Base-by-base conservation (phyloP, 2,329 filamentous ascomycete species). In the Fusarium foetens region DNA sequence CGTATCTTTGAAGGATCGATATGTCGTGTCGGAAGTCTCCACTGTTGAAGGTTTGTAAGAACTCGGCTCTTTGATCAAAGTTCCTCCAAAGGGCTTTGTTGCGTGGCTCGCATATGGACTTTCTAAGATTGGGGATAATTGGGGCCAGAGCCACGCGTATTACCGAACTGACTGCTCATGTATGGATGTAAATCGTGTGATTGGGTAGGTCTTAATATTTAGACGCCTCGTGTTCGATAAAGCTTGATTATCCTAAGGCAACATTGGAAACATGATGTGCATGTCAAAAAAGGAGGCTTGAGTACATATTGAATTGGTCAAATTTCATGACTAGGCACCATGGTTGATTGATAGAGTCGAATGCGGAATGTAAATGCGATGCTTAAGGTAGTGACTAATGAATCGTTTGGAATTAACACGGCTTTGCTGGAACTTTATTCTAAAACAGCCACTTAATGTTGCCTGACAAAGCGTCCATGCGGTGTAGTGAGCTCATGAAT, bases 281-380 rank as follows among this genome's bases (percentile, higher is more conserved):
- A 14, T 1, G 0, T 14, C 6, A 6, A 8, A 33, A 4, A 33
- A 14, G 4, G 12, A 1, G 6, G 4, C 4, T 14, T 14, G 6
- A 14, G 12, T 35, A 3, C 2, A 1, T 2, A 14, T 2, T 14
- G 3, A 25, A 35, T 4, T 19, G n/a, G 4, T 2, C n/a, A 2
- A 4, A 10, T 19, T 8, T 7, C 2, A 14, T 14, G 1, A 33
- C 3, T 8, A 19, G n/a, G 13, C 8, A 14, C 3, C 6, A 11
- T 14, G 8, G 5, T 23, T 8, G 1, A 14, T 19, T 19, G 29
- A 35, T 6, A 10, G 3, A 14, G 3, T 33, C 12, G 3, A 25
- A 35, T 21, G 17, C 29, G n/a, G 17, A 19, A 51, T 35, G 12
- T 8, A 9, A 36, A 39, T 21, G 43, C 12, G 23, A 12, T 29